These are phyloP conservation scores for Talaromyces sp. DNA, from an alignment of 2,329 filamentous ascomycete genomes.

Conservation along the genomic window DNA sequence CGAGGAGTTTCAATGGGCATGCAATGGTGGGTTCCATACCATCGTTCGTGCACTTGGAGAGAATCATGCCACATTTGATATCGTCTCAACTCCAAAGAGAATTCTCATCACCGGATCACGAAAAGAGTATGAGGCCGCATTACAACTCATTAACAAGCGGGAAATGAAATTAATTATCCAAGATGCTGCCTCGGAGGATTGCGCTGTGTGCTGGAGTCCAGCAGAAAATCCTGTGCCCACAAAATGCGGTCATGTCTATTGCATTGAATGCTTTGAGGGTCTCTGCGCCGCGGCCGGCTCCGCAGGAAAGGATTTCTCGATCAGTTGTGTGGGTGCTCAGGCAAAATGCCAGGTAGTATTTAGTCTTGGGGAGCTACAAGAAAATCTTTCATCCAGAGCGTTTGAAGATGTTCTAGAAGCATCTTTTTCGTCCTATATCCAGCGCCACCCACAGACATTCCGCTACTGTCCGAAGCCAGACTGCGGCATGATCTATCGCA, in stretches of 20 bases:
- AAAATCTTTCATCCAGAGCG: conserved; percentile 28
- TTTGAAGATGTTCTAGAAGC: conserved; percentile 40
- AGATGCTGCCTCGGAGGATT: conserved; percentile 12
- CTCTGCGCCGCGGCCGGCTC: conserved; percentile 22
- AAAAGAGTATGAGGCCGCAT: not conserved
- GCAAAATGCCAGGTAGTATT: conserved; percentile 22
- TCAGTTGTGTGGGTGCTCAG: conserved; percentile 20
- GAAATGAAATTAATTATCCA: not conserved
- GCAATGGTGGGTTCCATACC: conserved; percentile 21
- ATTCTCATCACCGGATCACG: conserved; percentile 20
- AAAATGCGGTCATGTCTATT: conserved; percentile 23
- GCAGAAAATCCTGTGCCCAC: conserved; percentile 10
- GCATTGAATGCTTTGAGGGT: conserved; percentile 21
- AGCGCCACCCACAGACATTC: conserved; percentile 30
- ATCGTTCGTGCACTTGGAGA: conserved; percentile 21
- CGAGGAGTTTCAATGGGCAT: conserved; percentile 21
- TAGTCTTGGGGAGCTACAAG: conserved; percentile 21
- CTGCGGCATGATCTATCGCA: conserved; percentile 44
- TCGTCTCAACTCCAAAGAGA: conserved; percentile 21
- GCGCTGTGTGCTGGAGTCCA: not conserved
- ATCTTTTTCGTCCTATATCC: conserved; percentile 37
- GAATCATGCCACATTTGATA: conserved; percentile 16
- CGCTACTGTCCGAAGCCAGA: conserved; percentile 45
- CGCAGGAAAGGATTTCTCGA: conserved; percentile 17
- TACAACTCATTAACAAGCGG: not conserved